These are phyloP conservation scores for Breynia disticha DNA, from an alignment of 441 rosid species.

Conservation along the genomic window DNA sequence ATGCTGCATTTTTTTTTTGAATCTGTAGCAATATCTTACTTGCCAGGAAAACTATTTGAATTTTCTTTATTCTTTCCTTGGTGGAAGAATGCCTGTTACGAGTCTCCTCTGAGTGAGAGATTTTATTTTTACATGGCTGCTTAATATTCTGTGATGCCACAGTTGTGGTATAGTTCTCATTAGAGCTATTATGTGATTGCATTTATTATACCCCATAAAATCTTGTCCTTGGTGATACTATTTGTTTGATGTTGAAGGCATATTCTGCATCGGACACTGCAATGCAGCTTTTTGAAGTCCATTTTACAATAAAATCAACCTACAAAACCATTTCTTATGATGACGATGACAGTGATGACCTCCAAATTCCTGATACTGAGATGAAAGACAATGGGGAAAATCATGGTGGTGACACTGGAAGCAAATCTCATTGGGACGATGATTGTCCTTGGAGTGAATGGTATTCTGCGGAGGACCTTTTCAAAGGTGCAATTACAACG, in stretches of 20 bases:
- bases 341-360: conserved; percentile 46
- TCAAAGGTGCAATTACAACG: conserved; percentile 47
- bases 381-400: conserved; percentile 35
- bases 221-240: conserved; percentile 8
- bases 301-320: conserved; percentile 77
- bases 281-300: conserved; percentile 60
- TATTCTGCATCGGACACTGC: conserved; percentile 67
- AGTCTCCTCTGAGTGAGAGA: no score
- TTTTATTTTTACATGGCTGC: no score
- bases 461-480: conserved; percentile 95
- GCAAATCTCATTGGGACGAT: conserved; percentile 80
- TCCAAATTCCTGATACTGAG: conserved; percentile 41
- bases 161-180: no score
- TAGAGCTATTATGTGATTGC: not conserved
- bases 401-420: conserved; percentile 36
- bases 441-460: conserved; percentile 99
- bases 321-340: conserved; percentile 64
- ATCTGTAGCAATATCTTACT: no score
- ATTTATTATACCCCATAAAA: not conserved
- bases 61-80: no score
- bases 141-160: no score
- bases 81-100: no score
- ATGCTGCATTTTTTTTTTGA: no score
- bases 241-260: conserved; percentile 52
- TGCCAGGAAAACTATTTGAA: no score